Percentiles rank a stretch among this genome's conserved stretches.
Evolutionary conservation across 2,329 filamentous ascomycete genomes (phyloP).

Genomic region (Diaporthe citrichinensis): DNA sequence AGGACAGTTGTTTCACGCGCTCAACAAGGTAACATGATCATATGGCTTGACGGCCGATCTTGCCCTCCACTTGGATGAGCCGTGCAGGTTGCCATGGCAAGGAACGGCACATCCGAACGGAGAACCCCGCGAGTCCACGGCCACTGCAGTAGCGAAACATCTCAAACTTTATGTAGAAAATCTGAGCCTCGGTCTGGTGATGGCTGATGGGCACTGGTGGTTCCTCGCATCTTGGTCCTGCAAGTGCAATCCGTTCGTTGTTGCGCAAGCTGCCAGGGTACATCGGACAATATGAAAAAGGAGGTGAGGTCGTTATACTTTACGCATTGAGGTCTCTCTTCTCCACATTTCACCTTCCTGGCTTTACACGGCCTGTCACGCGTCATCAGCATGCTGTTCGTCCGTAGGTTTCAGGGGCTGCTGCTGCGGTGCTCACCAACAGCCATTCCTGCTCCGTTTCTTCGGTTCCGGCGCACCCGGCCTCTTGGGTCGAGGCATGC

Average conservation of each 20-base stretch:
- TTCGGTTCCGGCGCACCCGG: conserved; percentile 75
- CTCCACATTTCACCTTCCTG: conserved; percentile 81
- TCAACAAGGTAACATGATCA: not conserved
- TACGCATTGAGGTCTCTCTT: conserved; percentile 79
- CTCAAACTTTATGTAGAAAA: not conserved
- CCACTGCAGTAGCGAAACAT: not conserved
- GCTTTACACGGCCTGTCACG: conserved; percentile 80
- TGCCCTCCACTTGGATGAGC: conserved; percentile 34
- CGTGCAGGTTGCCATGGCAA: not conserved
- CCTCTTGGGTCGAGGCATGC: conserved; percentile 77
- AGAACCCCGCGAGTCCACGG: not conserved
- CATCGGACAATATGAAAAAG: conserved; percentile 1
- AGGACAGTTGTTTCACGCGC: conserved; percentile 9
- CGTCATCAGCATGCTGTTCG: conserved; percentile 23
- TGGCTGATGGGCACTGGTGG: not conserved
- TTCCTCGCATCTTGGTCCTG: not conserved
- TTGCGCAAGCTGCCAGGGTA: not conserved
- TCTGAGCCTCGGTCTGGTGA: not conserved
- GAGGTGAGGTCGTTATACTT: conserved; percentile 62
- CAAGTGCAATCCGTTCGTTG: not conserved
- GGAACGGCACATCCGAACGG: not conserved
- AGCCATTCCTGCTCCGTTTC: conserved; percentile 76
- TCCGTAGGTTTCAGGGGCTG: not conserved
- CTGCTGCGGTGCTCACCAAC: conserved; percentile 65
- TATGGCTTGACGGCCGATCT: not conserved